phyloP scores from a whole-genome alignment of 177 flowering plant genomes.

The Vitis hybrid region DNA sequence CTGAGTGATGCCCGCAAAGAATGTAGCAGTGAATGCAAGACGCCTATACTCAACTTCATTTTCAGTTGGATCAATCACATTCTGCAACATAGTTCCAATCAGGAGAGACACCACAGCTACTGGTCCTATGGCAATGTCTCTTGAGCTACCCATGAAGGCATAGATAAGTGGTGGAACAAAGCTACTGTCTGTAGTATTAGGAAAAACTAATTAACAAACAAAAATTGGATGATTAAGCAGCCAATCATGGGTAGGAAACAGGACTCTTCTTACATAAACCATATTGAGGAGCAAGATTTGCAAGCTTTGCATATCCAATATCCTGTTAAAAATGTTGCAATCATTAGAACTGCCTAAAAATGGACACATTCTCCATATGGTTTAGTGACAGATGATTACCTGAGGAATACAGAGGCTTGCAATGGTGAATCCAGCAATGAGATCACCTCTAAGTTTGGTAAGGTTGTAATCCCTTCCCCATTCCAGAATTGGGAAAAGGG shows the following conservation, averaged over 20 bases:
- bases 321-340: constrained; percentile 45
- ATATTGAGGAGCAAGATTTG: constrained; percentile 69
- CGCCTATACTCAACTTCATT: constrained; percentile 53
- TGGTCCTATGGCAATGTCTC: constrained; percentile 96
- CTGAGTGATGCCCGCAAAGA: constrained; percentile 91
- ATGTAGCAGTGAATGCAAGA: constrained; percentile 93
- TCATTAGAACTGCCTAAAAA: background rate
- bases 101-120: constrained; percentile 92
- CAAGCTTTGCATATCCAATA: constrained; percentile 88
- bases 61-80: constrained; percentile 56
- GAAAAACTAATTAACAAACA: background rate
- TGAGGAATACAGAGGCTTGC: constrained; percentile 76
- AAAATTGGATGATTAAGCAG: background rate
- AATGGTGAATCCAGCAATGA: constrained; percentile 35
- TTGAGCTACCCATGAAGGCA: constrained; percentile 95
- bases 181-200: constrained; percentile 62
- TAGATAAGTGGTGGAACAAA: constrained; percentile 96
- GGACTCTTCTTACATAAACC: constrained; percentile 72
- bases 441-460: constrained; percentile 25
- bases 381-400: constrained; percentile 26
- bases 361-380: too few species aligned
- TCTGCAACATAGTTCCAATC: constrained; percentile 69
- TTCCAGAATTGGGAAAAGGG: constrained; percentile 29
- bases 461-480: constrained; percentile 31
- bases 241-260: background rate